Base-by-base conservation (phyloP, 1,284 basidiomycete genomes). In the Austroboletus niveus region DNA sequence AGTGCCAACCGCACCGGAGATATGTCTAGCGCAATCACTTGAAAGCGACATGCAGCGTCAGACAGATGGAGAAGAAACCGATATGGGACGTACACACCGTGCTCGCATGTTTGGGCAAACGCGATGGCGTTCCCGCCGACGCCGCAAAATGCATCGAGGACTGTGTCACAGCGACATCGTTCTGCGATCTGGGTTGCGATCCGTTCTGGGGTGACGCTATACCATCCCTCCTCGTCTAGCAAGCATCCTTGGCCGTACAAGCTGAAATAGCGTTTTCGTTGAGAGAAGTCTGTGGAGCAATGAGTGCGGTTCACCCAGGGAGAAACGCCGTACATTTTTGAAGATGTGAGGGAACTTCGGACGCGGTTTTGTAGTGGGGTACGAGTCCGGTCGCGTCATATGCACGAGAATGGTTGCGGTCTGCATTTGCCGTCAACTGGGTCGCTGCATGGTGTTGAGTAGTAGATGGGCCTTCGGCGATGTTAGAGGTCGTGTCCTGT, bases 101-200 rank as follows among this genome's bases (percentile, higher is more conserved):
- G 76, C 68, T 95, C 87, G 71, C 95, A 98, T 1, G 94, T 97
- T 66, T 89, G 84, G 1, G 97, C 97, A 71, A 99, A 98, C 10
- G 94, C 93, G 52, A 99, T 99, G 1, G 94, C 84, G 63, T 99
- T 99, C 4, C 97, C 97, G 9, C 97, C 97, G 0, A 98, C 95
- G 0, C 97, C 97, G 64, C 94, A 98, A 66, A 98, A 99, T 1
- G 94, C 93, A 64, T 99, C 97, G 27, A 96, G 75, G 46, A 95
- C 77, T 3, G 85, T 86, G 59, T 85, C 85, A 60, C 88, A 94
- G 24, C 88, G 79, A 74, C 95, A 97, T 29, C 95, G 76, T 57
- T 94, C 87, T 0, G 97, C 96, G 45, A 98, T 97, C 64, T 94
- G 93, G 54, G 82, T 73, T 4, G 96, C 97, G 15, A 99, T 87